Conservation (phyloP, 768 basidiomycete species). For the Rhodotorula graminis region DNA sequence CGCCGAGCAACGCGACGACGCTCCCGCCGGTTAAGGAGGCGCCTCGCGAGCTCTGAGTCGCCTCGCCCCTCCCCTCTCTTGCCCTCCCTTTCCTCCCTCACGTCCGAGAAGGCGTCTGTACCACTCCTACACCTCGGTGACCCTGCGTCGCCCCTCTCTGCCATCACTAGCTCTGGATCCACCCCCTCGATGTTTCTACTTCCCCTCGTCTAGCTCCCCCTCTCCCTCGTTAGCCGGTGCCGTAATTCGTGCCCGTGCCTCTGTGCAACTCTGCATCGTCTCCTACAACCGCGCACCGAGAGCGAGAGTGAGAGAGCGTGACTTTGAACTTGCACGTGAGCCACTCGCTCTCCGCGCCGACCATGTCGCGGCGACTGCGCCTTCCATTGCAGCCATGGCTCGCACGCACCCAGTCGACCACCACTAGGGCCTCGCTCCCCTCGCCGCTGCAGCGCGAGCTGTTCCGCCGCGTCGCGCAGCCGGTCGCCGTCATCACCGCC, state of each 20-base stretch:
- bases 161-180: background rate
- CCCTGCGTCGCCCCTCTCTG: background rate
- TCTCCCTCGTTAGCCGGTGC: background rate
- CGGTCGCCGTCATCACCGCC: conserved; percentile 79
- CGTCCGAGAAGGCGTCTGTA: background rate
- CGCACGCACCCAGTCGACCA: conserved; percentile 1
- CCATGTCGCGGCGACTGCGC: conserved; percentile 16
- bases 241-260: background rate
- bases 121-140: background rate
- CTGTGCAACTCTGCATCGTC: background rate
- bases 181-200: no score
- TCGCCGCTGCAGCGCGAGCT: conserved; percentile 43
- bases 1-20: background rate
- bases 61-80: no score
- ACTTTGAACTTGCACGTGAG: background rate
- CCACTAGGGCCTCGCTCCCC: background rate
- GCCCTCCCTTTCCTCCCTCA: background rate
- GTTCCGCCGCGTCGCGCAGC: conserved; percentile 59
- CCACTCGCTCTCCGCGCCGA: background rate
- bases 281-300: background rate
- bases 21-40: conserved; percentile 11
- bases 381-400: conserved; percentile 15
- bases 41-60: background rate
- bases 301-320: background rate
- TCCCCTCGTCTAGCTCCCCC: background rate